phyloP scores from a whole-genome alignment of 805 yeast species.

The Myxozyma geophila region DNA sequence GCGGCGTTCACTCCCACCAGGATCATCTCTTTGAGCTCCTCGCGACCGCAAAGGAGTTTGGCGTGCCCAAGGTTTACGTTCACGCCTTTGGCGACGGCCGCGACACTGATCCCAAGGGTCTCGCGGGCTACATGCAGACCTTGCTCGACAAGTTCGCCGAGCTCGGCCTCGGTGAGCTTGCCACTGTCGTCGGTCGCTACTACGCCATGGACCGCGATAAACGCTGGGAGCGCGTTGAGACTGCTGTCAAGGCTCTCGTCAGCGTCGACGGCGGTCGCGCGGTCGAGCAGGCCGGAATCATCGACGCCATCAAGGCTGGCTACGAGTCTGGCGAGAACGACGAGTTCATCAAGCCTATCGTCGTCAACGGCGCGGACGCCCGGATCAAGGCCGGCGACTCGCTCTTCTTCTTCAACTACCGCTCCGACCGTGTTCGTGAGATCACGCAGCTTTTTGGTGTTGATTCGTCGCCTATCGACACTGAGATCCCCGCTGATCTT shows the following conservation, averaged over 20 bases:
- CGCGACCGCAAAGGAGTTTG: slow-evolving; percentile 32
- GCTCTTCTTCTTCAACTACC: slow-evolving; percentile 39
- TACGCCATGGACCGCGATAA: slow-evolving; percentile 40
- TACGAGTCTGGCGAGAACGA: slow-evolving; percentile 38
- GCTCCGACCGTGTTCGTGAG: slow-evolving; percentile 40
- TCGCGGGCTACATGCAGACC: slow-evolving; percentile 33
- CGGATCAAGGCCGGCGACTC: slow-evolving; percentile 36
- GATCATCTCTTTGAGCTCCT: slow-evolving; percentile 37
- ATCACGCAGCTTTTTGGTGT: slow-evolving; percentile 39
- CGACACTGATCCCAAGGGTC: slow-evolving; percentile 38
- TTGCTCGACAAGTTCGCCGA: slow-evolving; percentile 36
- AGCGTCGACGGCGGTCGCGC: slow-evolving; percentile 28
- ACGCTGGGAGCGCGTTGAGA: slow-evolving; percentile 39
- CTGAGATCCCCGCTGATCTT: slow-evolving; percentile 33
- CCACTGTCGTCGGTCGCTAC: slow-evolving; percentile 38
- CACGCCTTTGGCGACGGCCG: slow-evolving; percentile 39
- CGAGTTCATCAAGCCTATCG: slow-evolving; percentile 37
- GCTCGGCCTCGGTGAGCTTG: slow-evolving; percentile 37
- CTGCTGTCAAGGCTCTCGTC: slow-evolving; percentile 35
- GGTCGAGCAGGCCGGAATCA: slow-evolving; percentile 28
- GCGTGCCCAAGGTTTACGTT: slow-evolving; percentile 33
- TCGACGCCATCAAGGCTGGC: slow-evolving; percentile 29
- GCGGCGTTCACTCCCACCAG: slow-evolving; percentile 40
- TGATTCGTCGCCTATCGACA: slow-evolving; percentile 38
- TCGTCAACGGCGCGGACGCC: slow-evolving; percentile 35